A percentile compares a stretch with the other conserved stretches of the same genome.
These are phyloP conservation scores for Erodium trifolium DNA, from an alignment of 441 rosid genomes.

Conservation along the genomic window DNA sequence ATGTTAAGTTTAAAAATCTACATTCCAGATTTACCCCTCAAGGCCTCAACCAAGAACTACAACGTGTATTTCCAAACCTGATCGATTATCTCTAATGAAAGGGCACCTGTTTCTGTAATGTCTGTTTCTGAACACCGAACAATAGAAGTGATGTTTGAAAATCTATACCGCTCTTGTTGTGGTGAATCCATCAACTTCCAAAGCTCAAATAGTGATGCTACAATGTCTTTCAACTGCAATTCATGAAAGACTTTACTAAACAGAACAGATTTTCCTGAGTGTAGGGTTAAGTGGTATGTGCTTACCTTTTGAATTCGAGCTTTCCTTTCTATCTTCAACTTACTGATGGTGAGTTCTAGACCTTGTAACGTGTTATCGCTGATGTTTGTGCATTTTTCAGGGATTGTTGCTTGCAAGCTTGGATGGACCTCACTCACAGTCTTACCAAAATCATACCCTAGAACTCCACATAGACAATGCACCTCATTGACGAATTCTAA, in stretches of 20 bases:
- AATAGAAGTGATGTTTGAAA: slow-evolving; percentile 42
- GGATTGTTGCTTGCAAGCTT: slow-evolving; percentile 57
- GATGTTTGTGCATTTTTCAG: slow-evolving; percentile 78
- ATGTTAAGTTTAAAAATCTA: slow-evolving; percentile 6
- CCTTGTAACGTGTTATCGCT: slow-evolving; percentile 74
- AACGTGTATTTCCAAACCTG: slow-evolving; percentile 40
- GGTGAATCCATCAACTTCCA: slow-evolving; percentile 97
- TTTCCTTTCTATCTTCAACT: slow-evolving; percentile 66
- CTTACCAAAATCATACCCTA: slow-evolving; percentile 75
- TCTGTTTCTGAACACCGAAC: slow-evolving; percentile 59
- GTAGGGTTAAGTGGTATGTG: neutral
- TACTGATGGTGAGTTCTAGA: slow-evolving; percentile 56
- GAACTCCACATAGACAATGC: slow-evolving; percentile 75
- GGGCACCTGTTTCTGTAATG: slow-evolving; percentile 55
- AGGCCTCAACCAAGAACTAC: slow-evolving; percentile 42
- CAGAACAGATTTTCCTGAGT: slow-evolving; percentile 6
- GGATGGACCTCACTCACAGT: slow-evolving; percentile 88
- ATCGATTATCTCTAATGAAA: slow-evolving; percentile 57
- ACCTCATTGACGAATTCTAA: slow-evolving; percentile 73
- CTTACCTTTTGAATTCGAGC: slow-evolving; percentile 63
- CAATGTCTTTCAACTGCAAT: slow-evolving; percentile 69
- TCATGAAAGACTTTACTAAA: slow-evolving; percentile 15
- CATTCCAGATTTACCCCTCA: slow-evolving; percentile 35
- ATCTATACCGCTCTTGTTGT: slow-evolving; percentile 47
- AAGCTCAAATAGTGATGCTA: slow-evolving; percentile 52